A percentile compares a stretch with the other conserved stretches of the same genome.
Evolutionary conservation across 2,329 filamentous ascomycete species (phyloP).

Genomic region (Thelonectria rubi): DNA sequence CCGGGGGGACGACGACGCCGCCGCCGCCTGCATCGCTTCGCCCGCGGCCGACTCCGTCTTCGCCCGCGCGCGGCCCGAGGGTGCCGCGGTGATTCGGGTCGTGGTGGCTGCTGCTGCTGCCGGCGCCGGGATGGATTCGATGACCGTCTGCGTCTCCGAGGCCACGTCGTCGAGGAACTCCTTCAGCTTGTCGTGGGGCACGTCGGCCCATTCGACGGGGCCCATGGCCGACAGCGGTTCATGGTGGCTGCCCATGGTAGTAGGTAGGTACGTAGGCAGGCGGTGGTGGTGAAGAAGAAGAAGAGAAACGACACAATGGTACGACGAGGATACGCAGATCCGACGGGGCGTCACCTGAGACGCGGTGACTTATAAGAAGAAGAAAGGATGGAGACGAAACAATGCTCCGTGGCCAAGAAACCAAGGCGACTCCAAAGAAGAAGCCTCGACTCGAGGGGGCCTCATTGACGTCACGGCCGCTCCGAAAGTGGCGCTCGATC

Average conservation of each 20-base stretch:
- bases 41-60: constrained; percentile 64
- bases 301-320: too few relatives aligned
- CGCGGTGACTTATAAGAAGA: neutral
- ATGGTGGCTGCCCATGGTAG: constrained; percentile 64
- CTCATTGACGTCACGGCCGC: constrained; percentile 28
- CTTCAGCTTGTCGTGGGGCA: constrained; percentile 58
- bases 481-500: constrained; percentile 7
- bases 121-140: constrained; percentile 75
- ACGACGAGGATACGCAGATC: too few relatives aligned
- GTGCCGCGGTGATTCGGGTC: constrained; percentile 55
- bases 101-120: too few relatives aligned
- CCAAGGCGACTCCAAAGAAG: constrained; percentile 17
- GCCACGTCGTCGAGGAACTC: constrained; percentile 69
- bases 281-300: too few relatives aligned
- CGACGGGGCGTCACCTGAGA: too few relatives aligned
- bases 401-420: neutral
- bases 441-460: constrained; percentile 9
- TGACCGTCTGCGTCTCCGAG: constrained; percentile 71
- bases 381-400: neutral
- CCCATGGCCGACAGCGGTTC: constrained; percentile 66
- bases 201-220: constrained; percentile 62
- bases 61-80: constrained; percentile 59
- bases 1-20: too few relatives aligned
- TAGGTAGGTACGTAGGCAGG: too few relatives aligned
- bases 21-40: constrained; percentile 47